A percentile compares a stretch with the other conserved stretches of the same genome.
Evolutionary conservation across 2,329 filamentous ascomycete genomes (phyloP).

Genomic region (Allantophomopsis cytisporea): DNA sequence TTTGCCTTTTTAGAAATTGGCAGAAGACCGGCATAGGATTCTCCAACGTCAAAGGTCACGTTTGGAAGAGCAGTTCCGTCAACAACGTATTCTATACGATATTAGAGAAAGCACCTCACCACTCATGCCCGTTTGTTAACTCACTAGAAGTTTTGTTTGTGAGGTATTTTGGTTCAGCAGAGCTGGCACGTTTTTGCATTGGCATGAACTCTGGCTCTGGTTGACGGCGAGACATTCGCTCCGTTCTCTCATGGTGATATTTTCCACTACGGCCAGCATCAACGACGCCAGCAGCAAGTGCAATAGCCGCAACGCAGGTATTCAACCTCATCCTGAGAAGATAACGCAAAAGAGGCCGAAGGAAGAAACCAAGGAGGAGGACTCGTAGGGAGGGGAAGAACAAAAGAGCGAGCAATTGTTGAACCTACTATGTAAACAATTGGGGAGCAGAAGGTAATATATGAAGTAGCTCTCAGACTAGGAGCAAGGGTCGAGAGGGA

Average conservation of each 20-base stretch:
- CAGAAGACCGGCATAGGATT: slow-evolving; percentile 49
- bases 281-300: slow-evolving; percentile 6
- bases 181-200: slow-evolving; percentile 3
- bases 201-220: too few relatives aligned
- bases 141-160: slow-evolving; percentile 14
- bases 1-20: slow-evolving; percentile 32
- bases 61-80: slow-evolving; percentile 53
- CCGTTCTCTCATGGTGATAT: slow-evolving; percentile 1
- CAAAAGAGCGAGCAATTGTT: too few relatives aligned
- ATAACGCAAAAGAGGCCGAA: not conserved
- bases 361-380: too few relatives aligned
- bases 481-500: too few relatives aligned
- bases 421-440: too few relatives aligned
- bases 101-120: not conserved
- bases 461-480: too few relatives aligned
- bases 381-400: too few relatives aligned
- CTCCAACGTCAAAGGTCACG: slow-evolving; percentile 53
- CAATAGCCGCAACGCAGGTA: slow-evolving; percentile 8
- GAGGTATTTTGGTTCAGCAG: slow-evolving; percentile 7
- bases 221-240: too few relatives aligned
- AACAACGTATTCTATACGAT: slow-evolving; percentile 40
- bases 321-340: slow-evolving; percentile 6
- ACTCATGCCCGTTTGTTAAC: not conserved
- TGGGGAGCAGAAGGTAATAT: too few relatives aligned
- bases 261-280: slow-evolving; percentile 7